These are phyloP conservation scores for Stachybotrys chartarum DNA, from an alignment of 2,329 filamentous ascomycete species.

Conservation along the genomic window DNA sequence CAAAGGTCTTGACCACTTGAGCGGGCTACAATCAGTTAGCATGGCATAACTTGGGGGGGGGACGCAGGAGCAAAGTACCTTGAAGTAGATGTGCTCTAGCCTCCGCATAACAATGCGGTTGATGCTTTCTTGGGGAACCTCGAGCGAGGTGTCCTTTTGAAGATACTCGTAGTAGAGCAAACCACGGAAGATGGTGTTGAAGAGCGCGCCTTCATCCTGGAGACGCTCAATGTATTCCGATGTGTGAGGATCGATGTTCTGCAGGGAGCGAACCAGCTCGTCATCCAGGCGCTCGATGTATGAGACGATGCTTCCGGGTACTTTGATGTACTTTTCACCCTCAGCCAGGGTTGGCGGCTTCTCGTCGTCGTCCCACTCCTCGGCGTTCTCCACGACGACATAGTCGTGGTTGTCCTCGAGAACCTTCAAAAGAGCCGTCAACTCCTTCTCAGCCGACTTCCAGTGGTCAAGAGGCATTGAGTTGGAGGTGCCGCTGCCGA, in stretches of 20 bases:
- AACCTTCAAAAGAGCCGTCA: conserved; percentile 67
- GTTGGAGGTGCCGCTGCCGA: conserved; percentile 67
- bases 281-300: conserved; percentile 94
- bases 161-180: conserved; percentile 84
- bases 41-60: background rate
- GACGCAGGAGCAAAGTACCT: conserved; percentile 42
- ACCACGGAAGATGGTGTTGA: conserved; percentile 85
- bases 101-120: conserved; percentile 93
- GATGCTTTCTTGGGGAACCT: conserved; percentile 75
- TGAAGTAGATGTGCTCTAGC: conserved; percentile 98
- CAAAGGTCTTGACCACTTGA: conserved; percentile 85
- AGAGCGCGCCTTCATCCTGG: conserved; percentile 82
- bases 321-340: conserved; percentile 77
- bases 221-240: conserved; percentile 97
- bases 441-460: conserved; percentile 88
- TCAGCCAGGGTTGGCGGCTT: conserved; percentile 70
- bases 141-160: conserved; percentile 60
- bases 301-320: conserved; percentile 90
- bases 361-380: conserved; percentile 99
- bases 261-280: conserved; percentile 92
- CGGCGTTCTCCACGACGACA: conserved; percentile 82
- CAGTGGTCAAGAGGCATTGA: conserved; percentile 95
- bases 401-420: conserved; percentile 75
- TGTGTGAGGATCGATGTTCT: conserved; percentile 96
- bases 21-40: conserved; percentile 51